A percentile compares a stretch with the other conserved stretches of the same genome.
Evolutionary conservation across 306 rosid genomes (phyloP).

Genomic region (Citrullus mucosospermus): DNA sequence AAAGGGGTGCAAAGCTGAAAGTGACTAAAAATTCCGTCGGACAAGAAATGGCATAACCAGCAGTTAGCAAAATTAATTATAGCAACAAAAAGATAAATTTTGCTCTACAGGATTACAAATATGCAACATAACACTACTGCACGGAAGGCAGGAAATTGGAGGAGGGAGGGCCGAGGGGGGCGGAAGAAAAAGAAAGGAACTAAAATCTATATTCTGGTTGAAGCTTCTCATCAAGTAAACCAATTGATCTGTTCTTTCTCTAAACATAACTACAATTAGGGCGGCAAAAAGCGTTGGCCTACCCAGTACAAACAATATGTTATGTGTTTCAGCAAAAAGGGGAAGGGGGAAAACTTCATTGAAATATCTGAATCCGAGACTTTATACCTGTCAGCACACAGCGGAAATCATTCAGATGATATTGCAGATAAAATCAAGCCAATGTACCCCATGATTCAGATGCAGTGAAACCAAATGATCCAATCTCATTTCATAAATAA

Average conservation of each 20-base stretch:
- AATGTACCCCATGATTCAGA: not conserved
- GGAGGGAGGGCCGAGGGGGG: not conserved
- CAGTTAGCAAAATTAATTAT: not conserved
- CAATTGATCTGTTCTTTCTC: slow-evolving; percentile 3
- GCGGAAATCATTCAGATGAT: not conserved
- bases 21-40: not conserved
- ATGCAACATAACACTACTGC: not conserved
- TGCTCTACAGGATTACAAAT: not conserved
- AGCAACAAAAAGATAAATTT: not conserved
- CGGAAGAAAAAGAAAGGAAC: not conserved
- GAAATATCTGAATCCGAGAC: slow-evolving; percentile 3
- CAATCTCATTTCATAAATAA: not conserved
- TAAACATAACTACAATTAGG: slow-evolving; percentile 3
- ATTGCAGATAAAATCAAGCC: not conserved
- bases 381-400: not conserved
- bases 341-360: not conserved
- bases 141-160: not conserved
- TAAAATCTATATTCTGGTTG: not conserved
- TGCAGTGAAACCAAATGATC: not conserved
- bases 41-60: not conserved
- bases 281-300: not conserved
- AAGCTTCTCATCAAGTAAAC: not conserved
- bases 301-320: not conserved
- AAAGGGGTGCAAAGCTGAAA: not conserved
- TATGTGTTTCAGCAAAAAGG: not conserved